These are phyloP conservation scores for Rubroboletus pulcherrimus DNA, from an alignment of 768 basidiomycete genomes.

Conservation along the genomic window DNA sequence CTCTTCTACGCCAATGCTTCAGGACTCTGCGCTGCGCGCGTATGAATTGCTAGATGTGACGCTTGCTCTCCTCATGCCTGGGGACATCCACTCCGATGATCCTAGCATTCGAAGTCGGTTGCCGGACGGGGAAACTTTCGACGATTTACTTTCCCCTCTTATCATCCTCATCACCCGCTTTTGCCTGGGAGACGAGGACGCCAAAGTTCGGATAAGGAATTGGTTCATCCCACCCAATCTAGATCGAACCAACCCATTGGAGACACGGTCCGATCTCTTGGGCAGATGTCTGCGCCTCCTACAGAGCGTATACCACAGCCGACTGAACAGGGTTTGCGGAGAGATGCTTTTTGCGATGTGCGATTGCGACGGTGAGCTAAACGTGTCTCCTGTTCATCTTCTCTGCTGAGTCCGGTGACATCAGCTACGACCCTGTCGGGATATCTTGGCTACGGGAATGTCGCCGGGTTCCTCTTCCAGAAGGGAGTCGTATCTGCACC, in stretches of 20 bases:
- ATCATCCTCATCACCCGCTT: conserved; percentile 71
- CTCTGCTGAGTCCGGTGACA: background rate
- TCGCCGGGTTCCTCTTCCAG: conserved; percentile 90
- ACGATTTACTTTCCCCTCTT: conserved; percentile 76
- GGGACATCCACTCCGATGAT: conserved; percentile 60
- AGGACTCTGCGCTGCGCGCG: conserved; percentile 58
- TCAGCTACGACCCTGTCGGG: conserved; percentile 69
- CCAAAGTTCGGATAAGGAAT: conserved; percentile 54
- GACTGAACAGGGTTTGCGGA: conserved; percentile 73
- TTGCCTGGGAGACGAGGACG: conserved; percentile 58
- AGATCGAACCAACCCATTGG: conserved; percentile 76
- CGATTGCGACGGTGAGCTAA: conserved; percentile 61
- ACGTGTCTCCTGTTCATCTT: background rate
- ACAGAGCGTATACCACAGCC: conserved; percentile 64
- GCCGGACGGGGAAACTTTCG: conserved; percentile 51
- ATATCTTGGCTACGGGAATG: conserved; percentile 91
- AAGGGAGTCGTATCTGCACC: conserved; percentile 78
- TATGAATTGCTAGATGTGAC: conserved; percentile 65
- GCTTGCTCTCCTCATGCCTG: conserved; percentile 63
- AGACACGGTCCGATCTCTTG: conserved; percentile 66
- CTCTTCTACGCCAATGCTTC: conserved; percentile 25
- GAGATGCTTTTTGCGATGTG: conserved; percentile 86
- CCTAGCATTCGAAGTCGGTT: conserved; percentile 46
- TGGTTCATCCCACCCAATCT: conserved; percentile 74
- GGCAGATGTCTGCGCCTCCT: conserved; percentile 81